Percentiles rank a stretch among this genome's conserved stretches.
Evolutionary conservation across 306 rosid genomes (phyloP).

Genomic region (Biancaea sappan): DNA sequence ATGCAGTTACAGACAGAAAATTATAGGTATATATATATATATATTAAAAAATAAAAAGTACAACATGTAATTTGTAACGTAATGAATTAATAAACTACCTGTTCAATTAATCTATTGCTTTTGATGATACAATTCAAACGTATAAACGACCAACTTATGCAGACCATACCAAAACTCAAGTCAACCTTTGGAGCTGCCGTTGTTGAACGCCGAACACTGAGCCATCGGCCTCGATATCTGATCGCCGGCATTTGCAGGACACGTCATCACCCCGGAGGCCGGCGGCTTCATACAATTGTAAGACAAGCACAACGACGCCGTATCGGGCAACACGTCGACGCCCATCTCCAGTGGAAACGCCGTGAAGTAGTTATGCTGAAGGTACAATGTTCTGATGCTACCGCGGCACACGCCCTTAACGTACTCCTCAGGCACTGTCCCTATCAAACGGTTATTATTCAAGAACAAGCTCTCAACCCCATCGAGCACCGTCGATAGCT

Average conservation of each 20-base stretch:
- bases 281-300: conserved; percentile 77
- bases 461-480: conserved; percentile 68
- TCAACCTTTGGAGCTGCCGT: conserved; percentile 23
- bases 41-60: not conserved
- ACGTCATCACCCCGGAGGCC: conserved; percentile 32
- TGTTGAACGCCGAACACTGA: conserved; percentile 54
- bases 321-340: conserved; percentile 47
- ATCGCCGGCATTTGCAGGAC: conserved; percentile 62
- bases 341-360: conserved; percentile 39
- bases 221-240: conserved; percentile 53
- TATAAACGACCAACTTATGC: not conserved
- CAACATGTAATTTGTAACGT: not conserved
- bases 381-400: conserved; percentile 61
- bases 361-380: conserved; percentile 71
- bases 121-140: not conserved
- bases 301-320: conserved; percentile 65
- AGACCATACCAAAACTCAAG: not conserved
- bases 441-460: conserved; percentile 67
- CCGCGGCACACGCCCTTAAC: conserved; percentile 62
- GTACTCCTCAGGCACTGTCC: conserved; percentile 62
- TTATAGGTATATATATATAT: not conserved
- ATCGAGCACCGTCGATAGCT: conserved; percentile 47
- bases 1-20: not conserved
- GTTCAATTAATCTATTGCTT: not conserved
- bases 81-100: not conserved